Percentiles rank a stretch among this genome's conserved stretches.
Conservation (phyloP, 352 stramenopile genomes). For the Pythium plurisporium region DNA sequence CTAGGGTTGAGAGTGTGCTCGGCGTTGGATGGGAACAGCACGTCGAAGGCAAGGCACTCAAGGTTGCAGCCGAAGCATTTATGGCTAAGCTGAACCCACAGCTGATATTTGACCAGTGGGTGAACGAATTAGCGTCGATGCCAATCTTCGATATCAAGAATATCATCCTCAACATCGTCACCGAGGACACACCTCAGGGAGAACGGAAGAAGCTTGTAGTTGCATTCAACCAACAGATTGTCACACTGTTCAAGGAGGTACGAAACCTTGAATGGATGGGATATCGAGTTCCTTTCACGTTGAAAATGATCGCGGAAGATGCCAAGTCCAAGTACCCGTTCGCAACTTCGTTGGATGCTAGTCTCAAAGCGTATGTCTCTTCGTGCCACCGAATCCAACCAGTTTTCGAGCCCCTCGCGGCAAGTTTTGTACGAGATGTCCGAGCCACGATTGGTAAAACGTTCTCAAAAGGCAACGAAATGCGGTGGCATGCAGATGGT, state of each 20-base stretch:
- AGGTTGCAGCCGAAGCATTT: slow-evolving; percentile 85
- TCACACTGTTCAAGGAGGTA: slow-evolving; percentile 98
- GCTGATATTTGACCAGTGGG: slow-evolving; percentile 95
- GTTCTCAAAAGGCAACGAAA: slow-evolving; percentile 86
- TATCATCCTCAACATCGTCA: slow-evolving; percentile 88
- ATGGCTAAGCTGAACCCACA: slow-evolving; percentile 85
- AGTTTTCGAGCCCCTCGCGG: slow-evolving; percentile 75
- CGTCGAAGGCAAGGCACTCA: slow-evolving; percentile 95
- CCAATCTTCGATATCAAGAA: slow-evolving; percentile 91
- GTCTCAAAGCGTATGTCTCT: slow-evolving; percentile 92
- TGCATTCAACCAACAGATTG: slow-evolving; percentile 97
- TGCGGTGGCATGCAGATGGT: slow-evolving; percentile 85
- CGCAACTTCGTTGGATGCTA: slow-evolving; percentile 96
- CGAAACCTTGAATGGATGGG: slow-evolving; percentile 98
- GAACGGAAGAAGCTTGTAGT: slow-evolving; percentile 79
- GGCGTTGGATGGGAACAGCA: slow-evolving; percentile 97
- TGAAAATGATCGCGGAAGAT: slow-evolving; percentile 95
- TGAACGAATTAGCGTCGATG: slow-evolving; percentile 89
- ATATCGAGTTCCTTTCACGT: slow-evolving; percentile 94
- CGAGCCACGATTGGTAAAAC: slow-evolving; percentile 86
- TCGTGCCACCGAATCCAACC: slow-evolving; percentile 76
- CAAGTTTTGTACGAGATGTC: slow-evolving; percentile 76
- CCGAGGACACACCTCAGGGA: slow-evolving; percentile 65
- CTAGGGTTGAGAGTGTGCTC: slow-evolving; percentile 96
- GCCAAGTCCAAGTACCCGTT: slow-evolving; percentile 96